These are phyloP conservation scores for Spizellomyces punctatus DNA, from an alignment of 192 early-diverging fungal species.

Conservation along the genomic window DNA sequence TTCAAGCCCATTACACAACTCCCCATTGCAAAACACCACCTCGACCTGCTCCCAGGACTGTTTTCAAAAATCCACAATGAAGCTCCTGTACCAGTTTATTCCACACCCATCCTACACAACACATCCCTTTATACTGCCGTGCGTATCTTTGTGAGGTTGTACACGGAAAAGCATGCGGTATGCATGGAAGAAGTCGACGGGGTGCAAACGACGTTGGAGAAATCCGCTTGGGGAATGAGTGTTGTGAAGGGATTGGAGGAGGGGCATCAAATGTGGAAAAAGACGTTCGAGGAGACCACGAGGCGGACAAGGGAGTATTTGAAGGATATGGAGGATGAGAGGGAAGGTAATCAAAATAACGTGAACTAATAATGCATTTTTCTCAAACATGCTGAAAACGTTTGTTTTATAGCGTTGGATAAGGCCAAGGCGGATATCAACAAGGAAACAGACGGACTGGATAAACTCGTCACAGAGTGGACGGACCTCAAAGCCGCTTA, in stretches of 20 bases:
- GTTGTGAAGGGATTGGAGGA: background rate
- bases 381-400: background rate
- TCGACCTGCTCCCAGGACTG: too few relatives aligned
- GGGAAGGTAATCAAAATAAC: slow-evolving; percentile 11
- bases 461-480: slow-evolving; percentile 11
- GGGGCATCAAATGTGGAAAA: background rate
- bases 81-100: too few relatives aligned
- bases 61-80: too few relatives aligned
- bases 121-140: background rate
- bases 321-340: slow-evolving; percentile 32
- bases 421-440: slow-evolving; percentile 27
- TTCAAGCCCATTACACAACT: too few relatives aligned
- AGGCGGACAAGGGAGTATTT: slow-evolving; percentile 13
- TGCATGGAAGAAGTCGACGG: background rate
- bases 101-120: too few relatives aligned
- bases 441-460: slow-evolving; percentile 1
- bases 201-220: background rate
- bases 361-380: background rate
- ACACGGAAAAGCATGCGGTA: slow-evolving; percentile 1
- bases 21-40: too few relatives aligned
- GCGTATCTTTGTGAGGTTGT: background rate
- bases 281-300: slow-evolving; percentile 6
- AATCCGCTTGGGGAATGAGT: background rate
- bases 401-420: background rate
- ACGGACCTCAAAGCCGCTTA: slow-evolving; percentile 8